Evolutionary conservation across 768 basidiomycete species (phyloP).

Genomic region (Kwoniella bestiolae): DNA sequence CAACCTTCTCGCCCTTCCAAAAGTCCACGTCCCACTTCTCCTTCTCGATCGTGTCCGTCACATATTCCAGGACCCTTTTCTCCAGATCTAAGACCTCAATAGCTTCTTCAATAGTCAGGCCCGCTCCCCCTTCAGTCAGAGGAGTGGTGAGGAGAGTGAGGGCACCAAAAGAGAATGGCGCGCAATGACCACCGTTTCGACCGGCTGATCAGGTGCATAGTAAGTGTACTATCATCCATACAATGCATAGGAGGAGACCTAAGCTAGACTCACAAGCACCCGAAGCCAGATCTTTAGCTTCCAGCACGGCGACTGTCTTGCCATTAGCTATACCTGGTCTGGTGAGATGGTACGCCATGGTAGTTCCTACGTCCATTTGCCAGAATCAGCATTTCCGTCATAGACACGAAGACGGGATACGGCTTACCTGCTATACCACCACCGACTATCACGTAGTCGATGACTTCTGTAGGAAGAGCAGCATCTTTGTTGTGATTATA

Average conservation of each 20-base stretch:
- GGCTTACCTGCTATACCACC: slow-evolving; percentile 37
- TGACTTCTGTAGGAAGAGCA: slow-evolving; percentile 19
- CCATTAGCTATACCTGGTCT: slow-evolving; percentile 22
- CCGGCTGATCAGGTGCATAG: slow-evolving; percentile 25
- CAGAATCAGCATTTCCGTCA: background rate
- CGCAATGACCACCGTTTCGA: slow-evolving; percentile 42
- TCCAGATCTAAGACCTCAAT: slow-evolving; percentile 42
- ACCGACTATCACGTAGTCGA: slow-evolving; percentile 35
- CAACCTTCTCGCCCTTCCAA: slow-evolving; percentile 46
- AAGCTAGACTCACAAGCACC: slow-evolving; percentile 34
- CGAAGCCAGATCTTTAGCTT: slow-evolving; percentile 46
- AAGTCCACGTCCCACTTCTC: slow-evolving; percentile 42
- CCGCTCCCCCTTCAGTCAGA: slow-evolving; percentile 36
- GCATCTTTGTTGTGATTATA: slow-evolving; percentile 25
- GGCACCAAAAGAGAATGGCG: slow-evolving; percentile 31
- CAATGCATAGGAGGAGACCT: background rate
- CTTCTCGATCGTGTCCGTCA: slow-evolving; percentile 32
- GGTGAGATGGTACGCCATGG: slow-evolving; percentile 44
- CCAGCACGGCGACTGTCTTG: slow-evolving; percentile 30
- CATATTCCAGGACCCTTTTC: slow-evolving; percentile 38
- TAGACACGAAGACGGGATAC: too few relatives aligned
- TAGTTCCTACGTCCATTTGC: slow-evolving; percentile 31
- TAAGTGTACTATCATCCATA: background rate
- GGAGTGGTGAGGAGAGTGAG: slow-evolving; percentile 26
- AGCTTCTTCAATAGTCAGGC: slow-evolving; percentile 39